Conservation (phyloP, 176 grass and related monocot genomes). For the Secale cereale region DNA sequence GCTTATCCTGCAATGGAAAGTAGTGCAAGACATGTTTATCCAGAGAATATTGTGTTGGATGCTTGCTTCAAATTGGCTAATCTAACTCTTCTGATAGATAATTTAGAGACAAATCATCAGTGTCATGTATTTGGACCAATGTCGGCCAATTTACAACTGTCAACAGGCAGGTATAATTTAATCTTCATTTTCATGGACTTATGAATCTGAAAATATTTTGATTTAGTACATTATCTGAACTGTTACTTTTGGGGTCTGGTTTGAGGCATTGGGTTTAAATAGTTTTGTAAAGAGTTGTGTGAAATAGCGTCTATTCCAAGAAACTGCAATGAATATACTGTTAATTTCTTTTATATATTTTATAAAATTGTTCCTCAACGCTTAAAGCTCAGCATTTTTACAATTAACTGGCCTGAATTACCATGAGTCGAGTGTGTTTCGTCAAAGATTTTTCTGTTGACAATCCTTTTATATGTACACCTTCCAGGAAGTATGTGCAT, state of each 20-base stretch:
- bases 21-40: constrained; percentile 42
- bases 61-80: constrained; percentile 46
- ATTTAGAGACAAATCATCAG: constrained; percentile 52
- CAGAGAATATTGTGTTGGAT: constrained; percentile 38
- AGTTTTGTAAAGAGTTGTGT: not conserved
- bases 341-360: not conserved
- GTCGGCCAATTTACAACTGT: constrained; percentile 52
- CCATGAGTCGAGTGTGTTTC: constrained; percentile 8
- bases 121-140: constrained; percentile 64
- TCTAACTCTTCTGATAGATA: constrained; percentile 50
- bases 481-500: constrained; percentile 54
- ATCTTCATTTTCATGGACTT: constrained; percentile 24
- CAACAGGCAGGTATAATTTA: constrained; percentile 61
- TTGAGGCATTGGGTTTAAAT: not conserved
- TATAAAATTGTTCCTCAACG: not conserved
- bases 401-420: not conserved
- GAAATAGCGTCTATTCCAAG: constrained; percentile 11
- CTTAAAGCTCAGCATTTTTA: not conserved
- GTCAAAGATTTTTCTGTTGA: constrained; percentile 5
- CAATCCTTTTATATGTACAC: constrained; percentile 27
- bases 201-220: constrained; percentile 2
- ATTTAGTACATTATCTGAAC: constrained; percentile 7
- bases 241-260: constrained; percentile 3
- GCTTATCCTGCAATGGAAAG: constrained; percentile 9
- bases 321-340: not conserved